phyloP scores from a whole-genome alignment of 2,329 filamentous ascomycete species.

The Penicillium rolfsii region DNA sequence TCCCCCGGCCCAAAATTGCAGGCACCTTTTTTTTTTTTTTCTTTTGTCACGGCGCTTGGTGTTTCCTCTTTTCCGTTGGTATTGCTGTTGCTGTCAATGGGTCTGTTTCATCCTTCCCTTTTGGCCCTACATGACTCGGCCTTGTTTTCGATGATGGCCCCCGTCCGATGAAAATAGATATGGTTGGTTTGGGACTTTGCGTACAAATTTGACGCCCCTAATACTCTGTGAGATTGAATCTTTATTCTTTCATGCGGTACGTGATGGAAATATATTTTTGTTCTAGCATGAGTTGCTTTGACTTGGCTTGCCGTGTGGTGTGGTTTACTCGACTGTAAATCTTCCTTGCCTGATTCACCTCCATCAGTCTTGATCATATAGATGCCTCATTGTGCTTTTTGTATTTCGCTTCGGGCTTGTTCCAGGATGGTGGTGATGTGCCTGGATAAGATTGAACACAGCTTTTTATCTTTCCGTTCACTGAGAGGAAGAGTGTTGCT shows the following conservation, averaged over 20 bases:
- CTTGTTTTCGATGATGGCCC: background rate
- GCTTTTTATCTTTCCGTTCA: background rate
- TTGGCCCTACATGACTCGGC: background rate
- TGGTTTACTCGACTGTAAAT: background rate
- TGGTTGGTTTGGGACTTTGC: background rate
- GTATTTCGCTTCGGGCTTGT: background rate
- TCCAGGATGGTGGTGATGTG: background rate
- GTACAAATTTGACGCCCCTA: slow-evolving; percentile 8
- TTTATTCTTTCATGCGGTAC: background rate
- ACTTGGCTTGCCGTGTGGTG: background rate
- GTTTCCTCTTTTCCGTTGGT: slow-evolving; percentile 6
- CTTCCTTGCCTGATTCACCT: no score
- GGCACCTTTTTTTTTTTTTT: slow-evolving; percentile 22
- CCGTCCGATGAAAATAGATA: background rate
- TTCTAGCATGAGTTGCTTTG: background rate
- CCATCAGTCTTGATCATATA: background rate
- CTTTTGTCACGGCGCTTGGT: slow-evolving; percentile 20
- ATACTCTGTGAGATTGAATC: slow-evolving; percentile 17
- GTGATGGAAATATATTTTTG: no score
- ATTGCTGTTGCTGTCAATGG: slow-evolving; percentile 6
- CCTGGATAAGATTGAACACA: background rate
- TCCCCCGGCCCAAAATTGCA: slow-evolving; percentile 20
- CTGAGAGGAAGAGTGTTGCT: background rate
- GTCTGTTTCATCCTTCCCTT: no score
- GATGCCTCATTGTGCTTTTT: no score